Conservation (phyloP, 129 eudicot species). For the Centrapalus pauciflorus region DNA sequence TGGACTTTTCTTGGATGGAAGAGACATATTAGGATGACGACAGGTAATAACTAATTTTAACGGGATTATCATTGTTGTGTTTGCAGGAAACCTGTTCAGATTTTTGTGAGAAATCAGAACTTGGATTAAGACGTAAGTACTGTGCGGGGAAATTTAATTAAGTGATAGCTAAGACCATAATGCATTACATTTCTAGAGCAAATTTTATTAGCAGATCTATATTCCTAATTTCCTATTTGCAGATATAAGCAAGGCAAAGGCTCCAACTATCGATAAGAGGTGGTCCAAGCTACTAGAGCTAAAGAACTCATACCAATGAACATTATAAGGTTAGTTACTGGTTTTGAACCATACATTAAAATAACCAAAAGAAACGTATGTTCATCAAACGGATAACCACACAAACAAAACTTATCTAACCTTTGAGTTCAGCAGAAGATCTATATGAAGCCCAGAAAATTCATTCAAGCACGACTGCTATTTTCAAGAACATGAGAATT, state of each 20-base stretch:
- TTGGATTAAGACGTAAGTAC: slow-evolving; percentile 53
- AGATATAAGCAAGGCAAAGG: slow-evolving; percentile 46
- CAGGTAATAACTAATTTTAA: slow-evolving; percentile 4
- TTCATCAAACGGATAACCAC: not conserved
- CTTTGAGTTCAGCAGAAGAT: slow-evolving; percentile 23
- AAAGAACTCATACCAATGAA: slow-evolving; percentile 31
- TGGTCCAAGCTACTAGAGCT: slow-evolving; percentile 76
- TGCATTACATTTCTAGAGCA: not conserved
- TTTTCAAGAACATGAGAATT: slow-evolving; percentile 8
- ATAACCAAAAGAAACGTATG: not conserved
- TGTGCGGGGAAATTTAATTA: not conserved
- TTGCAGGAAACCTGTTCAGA: slow-evolving; percentile 89
- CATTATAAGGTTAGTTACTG: slow-evolving; percentile 11
- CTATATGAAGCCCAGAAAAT: slow-evolving; percentile 9
- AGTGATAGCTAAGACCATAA: not conserved
- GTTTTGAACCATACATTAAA: not conserved
- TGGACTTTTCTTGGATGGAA: slow-evolving; percentile 5
- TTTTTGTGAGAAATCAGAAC: slow-evolving; percentile 68
- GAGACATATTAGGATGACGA: not conserved
- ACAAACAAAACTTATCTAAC: slow-evolving; percentile 8
- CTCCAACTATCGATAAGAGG: slow-evolving; percentile 53
- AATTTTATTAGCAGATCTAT: not conserved
- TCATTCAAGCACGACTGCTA: slow-evolving; percentile 6
- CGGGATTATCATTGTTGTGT: slow-evolving; percentile 9
- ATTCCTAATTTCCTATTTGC: slow-evolving; percentile 34